Conservation (phyloP, 2,329 filamentous ascomycete species). For the Nothophaeocryptopus gaeumannii region DNA sequence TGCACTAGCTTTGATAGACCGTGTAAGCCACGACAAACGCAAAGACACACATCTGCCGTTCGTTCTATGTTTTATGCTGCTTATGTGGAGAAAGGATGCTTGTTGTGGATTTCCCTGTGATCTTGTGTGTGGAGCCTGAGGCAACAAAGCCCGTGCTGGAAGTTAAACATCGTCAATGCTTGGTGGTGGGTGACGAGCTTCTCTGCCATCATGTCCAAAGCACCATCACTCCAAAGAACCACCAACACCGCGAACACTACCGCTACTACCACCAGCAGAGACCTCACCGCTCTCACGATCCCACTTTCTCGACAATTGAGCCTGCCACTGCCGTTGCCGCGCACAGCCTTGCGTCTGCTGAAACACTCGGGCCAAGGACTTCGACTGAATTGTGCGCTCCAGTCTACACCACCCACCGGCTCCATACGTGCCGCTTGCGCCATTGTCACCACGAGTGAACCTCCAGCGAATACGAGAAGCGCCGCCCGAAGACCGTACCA, state of each 20-base stretch:
- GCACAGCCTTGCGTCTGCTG: not conserved
- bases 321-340: not conserved
- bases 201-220: not conserved
- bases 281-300: no score
- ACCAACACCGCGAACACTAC: not conserved
- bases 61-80: no score
- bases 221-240: slow-evolving; percentile 1
- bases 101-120: no score
- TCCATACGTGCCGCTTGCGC: not conserved
- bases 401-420: not conserved
- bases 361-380: not conserved
- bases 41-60: no score
- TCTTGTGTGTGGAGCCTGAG: no score
- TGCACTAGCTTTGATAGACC: no score
- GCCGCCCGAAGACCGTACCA: not conserved
- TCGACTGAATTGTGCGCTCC: slow-evolving; percentile 5
- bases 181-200: no score
- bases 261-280: not conserved
- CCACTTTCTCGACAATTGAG: not conserved
- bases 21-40: no score
- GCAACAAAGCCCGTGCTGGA: no score
- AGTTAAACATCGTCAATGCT: no score
- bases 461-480: not conserved
- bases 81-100: no score
- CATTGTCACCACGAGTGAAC: not conserved